Percentiles rank a stretch among this genome's conserved stretches.
Evolutionary conservation across 148 eudicot species (phyloP).

Genomic region (Cornus suecica): DNA sequence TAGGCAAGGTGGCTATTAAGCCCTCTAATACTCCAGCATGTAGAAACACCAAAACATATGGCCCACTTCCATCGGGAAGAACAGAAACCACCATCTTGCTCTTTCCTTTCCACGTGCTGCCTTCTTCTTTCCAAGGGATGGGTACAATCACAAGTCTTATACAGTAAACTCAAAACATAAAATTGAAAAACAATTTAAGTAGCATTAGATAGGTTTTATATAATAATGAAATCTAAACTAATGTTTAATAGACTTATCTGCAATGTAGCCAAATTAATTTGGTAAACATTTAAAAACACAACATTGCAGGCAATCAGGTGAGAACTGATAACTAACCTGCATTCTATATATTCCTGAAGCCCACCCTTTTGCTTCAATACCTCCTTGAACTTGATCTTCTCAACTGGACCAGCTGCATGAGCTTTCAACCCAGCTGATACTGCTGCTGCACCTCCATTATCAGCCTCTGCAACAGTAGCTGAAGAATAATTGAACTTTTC

Average conservation of each 20-base stretch:
- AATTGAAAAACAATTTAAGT: background rate
- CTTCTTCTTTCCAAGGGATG: no score
- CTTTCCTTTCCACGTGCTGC: no score
- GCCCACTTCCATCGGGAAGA: no score
- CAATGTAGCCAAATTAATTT: background rate
- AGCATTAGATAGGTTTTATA: background rate
- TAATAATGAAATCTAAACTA: background rate
- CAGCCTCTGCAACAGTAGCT: constrained; percentile 39
- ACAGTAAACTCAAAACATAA: background rate
- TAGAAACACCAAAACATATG: no score
- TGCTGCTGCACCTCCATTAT: constrained; percentile 62
- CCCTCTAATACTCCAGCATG: no score
- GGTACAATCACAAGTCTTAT: no score
- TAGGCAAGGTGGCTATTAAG: no score
- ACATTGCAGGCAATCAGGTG: background rate
- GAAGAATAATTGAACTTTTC: constrained; percentile 36
- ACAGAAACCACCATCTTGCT: no score
- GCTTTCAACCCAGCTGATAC: constrained; percentile 88
- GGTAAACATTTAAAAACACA: background rate
- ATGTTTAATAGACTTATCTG: background rate
- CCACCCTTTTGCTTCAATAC: constrained; percentile 86
- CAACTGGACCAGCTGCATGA: constrained; percentile 68
- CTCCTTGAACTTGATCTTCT: constrained; percentile 90
- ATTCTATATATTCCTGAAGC: constrained; percentile 70
- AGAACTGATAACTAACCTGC: constrained; percentile 68